Conservation (phyloP, 225 moss, liverwort and hornwort genomes). For the Climacium dendroides region DNA sequence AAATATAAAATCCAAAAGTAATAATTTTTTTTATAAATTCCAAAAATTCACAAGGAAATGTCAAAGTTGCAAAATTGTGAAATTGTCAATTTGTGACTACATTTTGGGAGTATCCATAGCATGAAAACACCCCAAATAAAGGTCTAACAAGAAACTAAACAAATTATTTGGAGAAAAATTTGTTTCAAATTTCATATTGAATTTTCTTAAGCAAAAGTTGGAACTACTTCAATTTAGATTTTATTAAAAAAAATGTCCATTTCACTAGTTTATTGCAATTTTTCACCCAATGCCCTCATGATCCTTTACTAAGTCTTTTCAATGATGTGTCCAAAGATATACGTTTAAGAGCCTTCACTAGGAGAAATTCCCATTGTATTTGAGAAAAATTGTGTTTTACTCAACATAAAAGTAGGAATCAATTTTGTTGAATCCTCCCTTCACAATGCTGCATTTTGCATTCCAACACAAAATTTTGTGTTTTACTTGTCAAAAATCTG, state of each 20-base stretch:
- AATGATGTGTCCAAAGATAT: not conserved
- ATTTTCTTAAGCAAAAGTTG: not conserved
- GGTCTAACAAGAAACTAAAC: not conserved
- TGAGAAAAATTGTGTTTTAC: too few species aligned
- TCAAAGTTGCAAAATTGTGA: not conserved
- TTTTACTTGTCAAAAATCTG: too few species aligned
- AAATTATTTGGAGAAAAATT: not conserved
- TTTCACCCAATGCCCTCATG: not conserved
- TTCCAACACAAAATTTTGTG: too few species aligned
- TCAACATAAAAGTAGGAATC: too few species aligned
- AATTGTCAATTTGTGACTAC: not conserved
- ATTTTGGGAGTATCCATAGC: not conserved
- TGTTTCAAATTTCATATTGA: not conserved
- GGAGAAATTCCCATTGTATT: too few species aligned
- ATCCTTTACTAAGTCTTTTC: not conserved
- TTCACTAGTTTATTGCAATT: not conserved
- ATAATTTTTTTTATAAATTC: not conserved
- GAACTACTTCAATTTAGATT: not conserved
- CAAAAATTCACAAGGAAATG: not conserved
- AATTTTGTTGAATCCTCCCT: too few species aligned
- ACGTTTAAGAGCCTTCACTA: not conserved
- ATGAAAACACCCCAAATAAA: fast-evolving
- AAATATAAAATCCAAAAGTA: not conserved
- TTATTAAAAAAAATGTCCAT: not conserved
- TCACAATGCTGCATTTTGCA: too few species aligned